phyloP scores from a whole-genome alignment of 768 basidiomycete species.

The Boletus reticuloceps region DNA sequence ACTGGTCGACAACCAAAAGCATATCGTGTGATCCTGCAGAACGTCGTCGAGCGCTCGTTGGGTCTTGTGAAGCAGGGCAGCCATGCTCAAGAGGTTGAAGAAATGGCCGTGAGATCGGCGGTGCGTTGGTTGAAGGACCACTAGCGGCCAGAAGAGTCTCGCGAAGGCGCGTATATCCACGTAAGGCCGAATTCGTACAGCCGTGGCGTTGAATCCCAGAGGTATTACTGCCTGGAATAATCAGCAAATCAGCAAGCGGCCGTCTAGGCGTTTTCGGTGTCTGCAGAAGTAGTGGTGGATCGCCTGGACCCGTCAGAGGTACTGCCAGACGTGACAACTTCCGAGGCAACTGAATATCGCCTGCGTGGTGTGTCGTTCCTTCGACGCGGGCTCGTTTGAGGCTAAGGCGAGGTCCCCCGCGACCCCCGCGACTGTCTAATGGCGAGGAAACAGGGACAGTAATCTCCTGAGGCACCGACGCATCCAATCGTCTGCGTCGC shows the following conservation, averaged over 20 bases:
- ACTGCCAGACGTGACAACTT: conserved; percentile 10
- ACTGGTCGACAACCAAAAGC: not conserved
- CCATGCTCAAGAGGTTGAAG: not conserved
- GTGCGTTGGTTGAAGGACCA: not conserved
- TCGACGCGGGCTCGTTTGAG: conserved; percentile 19
- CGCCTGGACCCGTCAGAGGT: not conserved
- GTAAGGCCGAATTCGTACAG: not conserved
- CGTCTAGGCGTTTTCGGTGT: conserved; percentile 17
- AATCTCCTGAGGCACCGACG: not conserved
- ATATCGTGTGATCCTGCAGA: not conserved
- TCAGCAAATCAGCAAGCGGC: conserved; percentile 19
- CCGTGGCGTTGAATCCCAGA: not conserved
- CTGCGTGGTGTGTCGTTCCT: not conserved
- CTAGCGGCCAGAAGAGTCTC: not conserved
- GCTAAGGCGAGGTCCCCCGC: not conserved
- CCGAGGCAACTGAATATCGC: not conserved
- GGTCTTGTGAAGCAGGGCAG: not conserved
- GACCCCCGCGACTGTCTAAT: not conserved
- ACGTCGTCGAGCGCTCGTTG: not conserved
- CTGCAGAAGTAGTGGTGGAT: not conserved
- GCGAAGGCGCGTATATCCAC: conserved; percentile 11
- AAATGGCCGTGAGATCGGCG: not conserved
- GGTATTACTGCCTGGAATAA: not conserved
- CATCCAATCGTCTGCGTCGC: conserved; percentile 2
- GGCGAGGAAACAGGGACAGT: conserved; percentile 8